A percentile compares a stretch with the other conserved stretches of the same genome.
Evolutionary conservation across 2,329 filamentous ascomycete genomes (phyloP).

Genomic region (Hypocrella siamensis): DNA sequence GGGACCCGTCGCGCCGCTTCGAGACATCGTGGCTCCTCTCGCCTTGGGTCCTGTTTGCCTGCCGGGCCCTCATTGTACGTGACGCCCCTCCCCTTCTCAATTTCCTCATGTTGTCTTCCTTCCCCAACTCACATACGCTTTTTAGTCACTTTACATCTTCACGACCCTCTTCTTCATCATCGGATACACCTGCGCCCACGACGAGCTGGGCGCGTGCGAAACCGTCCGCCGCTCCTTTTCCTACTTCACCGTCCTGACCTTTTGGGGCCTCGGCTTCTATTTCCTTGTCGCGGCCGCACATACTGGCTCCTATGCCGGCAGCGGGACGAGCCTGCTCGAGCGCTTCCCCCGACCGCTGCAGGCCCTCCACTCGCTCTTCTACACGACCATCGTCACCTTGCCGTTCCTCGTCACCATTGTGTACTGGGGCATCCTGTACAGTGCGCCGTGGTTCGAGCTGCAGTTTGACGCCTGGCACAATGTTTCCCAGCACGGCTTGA

Average conservation of each 20-base stretch:
- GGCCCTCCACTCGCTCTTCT: conserved; percentile 47
- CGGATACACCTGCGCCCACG: conserved; percentile 44
- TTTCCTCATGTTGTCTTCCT: not conserved
- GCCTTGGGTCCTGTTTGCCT: conserved; percentile 42
- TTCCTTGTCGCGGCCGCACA: conserved; percentile 52
- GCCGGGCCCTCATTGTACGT: conserved; percentile 40
- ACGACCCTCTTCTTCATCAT: conserved; percentile 53
- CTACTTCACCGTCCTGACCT: conserved; percentile 71
- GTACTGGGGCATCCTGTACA: conserved; percentile 51
- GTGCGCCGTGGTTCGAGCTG: conserved; percentile 30
- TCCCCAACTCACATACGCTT: not conserved
- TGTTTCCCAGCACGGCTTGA: conserved; percentile 60
- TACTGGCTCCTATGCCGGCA: conserved; percentile 48
- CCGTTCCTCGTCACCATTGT: conserved; percentile 57
- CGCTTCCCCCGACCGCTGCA: conserved; percentile 45
- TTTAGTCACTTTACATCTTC: conserved; percentile 51
- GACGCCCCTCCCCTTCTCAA: not conserved
- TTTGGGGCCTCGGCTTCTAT: conserved; percentile 75
- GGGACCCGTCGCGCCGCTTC: conserved; percentile 49
- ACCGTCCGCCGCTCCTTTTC: conserved; percentile 46
- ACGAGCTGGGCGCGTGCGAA: conserved; percentile 23
- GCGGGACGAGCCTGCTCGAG: conserved; percentile 38
- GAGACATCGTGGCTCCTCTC: conserved; percentile 70
- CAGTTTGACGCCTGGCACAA: conserved; percentile 47
- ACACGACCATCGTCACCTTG: conserved; percentile 45